Evolutionary conservation across 2,329 filamentous ascomycete genomes (phyloP), one percentile per base, ranked within the genome.

Genomic region (Calonectria multiphialidica): DNA sequence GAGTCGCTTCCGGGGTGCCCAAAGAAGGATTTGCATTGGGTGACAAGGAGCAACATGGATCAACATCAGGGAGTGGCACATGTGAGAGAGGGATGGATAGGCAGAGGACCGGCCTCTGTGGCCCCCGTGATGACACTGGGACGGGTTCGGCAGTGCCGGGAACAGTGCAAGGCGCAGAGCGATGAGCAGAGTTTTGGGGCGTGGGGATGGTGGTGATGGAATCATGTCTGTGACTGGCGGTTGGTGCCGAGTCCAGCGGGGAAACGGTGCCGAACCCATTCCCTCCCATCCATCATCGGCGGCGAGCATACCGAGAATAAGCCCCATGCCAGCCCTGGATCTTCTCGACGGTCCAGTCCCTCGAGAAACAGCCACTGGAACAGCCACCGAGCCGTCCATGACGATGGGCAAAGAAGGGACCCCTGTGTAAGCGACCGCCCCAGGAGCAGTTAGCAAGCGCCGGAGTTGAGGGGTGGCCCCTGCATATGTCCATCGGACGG

Each of bases 11-110:
- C 63, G 63, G 49, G 37, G 63, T 45, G 21, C 35, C 37, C 33
- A 59, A 59, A 59, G 53, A 33, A 59, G 53, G 53, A 59, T 59
- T 59, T 59, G 33, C 53, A 59, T 59, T 59, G 53, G 53, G 35
- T 59, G 53, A 59, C 53, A 59, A 37, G 53, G 53, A 57, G 53
- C 23, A 40, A 59, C 53, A 59, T 28, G 35, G 53, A 59, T 59
- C 53, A 59, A 13, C 53, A 59, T 59, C 53, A 40, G 35, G 53
- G 33, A 59, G 53, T 59, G 53, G 53, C 53, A 59, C 53, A 59
- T 33, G 53, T 59, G 35, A 28, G 53, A 5, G 53, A 59, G 35
- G 33, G 35, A 59, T 23, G 35, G 53, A 40, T 65, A 47, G 45
- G 62, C 45, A 30, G 62, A 40, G 28, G 33, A 35, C 16, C 21